phyloP scores from a whole-genome alignment of 768 basidiomycete genomes.

The Xerocomellus dryophilus region DNA sequence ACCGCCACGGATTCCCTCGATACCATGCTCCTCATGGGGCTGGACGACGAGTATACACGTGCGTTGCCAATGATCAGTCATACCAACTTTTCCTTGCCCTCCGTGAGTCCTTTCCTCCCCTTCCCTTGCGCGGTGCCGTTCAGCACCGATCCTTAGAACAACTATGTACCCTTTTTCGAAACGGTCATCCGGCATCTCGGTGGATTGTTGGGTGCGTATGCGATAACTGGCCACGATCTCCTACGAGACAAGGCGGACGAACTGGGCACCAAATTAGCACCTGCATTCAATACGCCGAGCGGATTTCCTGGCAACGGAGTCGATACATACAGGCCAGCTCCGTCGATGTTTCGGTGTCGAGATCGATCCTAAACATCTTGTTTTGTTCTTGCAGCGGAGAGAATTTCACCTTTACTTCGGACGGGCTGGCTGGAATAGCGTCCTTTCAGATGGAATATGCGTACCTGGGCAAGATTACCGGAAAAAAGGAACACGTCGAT shows the following conservation, averaged over 20 bases:
- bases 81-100: slow-evolving; percentile 45
- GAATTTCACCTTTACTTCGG: slow-evolving; percentile 12
- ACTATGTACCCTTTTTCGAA: slow-evolving; percentile 63
- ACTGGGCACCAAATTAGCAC: slow-evolving; percentile 63
- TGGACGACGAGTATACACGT: slow-evolving; percentile 64
- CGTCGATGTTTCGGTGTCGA: not conserved
- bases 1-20: slow-evolving; percentile 80
- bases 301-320: slow-evolving; percentile 71
- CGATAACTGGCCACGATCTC: slow-evolving; percentile 61
- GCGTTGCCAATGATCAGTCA: slow-evolving; percentile 52
- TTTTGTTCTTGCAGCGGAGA: not conserved
- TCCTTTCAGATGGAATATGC: slow-evolving; percentile 81
- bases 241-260: slow-evolving; percentile 73
- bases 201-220: slow-evolving; percentile 78
- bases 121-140: not conserved
- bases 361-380: not conserved
- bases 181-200: slow-evolving; percentile 89
- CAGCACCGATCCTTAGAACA: slow-evolving; percentile 17
- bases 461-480: slow-evolving; percentile 77
- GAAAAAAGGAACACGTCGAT: slow-evolving; percentile 59
- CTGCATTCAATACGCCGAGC: slow-evolving; percentile 66
- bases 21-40: slow-evolving; percentile 78
- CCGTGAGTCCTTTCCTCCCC: slow-evolving; percentile 31
- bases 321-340: slow-evolving; percentile 55
- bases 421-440: slow-evolving; percentile 70